Conservation (phyloP, 2,329 filamentous ascomycete species). For the Aureobasidium subglaciale region DNA sequence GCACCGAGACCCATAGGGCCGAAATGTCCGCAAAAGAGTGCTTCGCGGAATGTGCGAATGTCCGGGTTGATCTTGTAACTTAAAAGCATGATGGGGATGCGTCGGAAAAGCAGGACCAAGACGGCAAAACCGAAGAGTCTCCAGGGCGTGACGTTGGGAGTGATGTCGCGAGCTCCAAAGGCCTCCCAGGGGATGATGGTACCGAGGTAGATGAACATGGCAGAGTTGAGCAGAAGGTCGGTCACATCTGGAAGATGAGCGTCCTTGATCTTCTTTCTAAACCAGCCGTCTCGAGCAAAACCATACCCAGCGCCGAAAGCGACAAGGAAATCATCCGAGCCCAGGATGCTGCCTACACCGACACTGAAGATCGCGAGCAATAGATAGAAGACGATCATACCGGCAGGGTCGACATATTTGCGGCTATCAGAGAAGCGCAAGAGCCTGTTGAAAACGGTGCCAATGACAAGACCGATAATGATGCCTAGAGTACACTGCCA, state of each 20-base stretch:
- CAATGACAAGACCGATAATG: slow-evolving; percentile 41
- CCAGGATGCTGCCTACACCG: slow-evolving; percentile 45
- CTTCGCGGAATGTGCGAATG: slow-evolving; percentile 45
- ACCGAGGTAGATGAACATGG: slow-evolving; percentile 52
- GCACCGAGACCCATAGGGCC: slow-evolving; percentile 52
- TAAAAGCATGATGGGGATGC: slow-evolving; percentile 45
- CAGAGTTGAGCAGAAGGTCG: slow-evolving; percentile 49
- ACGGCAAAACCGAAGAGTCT: slow-evolving; percentile 40
- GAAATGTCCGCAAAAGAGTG: slow-evolving; percentile 50
- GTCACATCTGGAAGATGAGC: slow-evolving; percentile 44
- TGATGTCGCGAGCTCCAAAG: slow-evolving; percentile 35
- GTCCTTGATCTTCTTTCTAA: slow-evolving; percentile 39
- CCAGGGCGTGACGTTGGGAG: slow-evolving; percentile 33
- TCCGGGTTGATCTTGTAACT: slow-evolving; percentile 43
- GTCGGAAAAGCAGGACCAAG: slow-evolving; percentile 45
- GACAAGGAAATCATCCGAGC: slow-evolving; percentile 50
- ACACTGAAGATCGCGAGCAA: slow-evolving; percentile 47
- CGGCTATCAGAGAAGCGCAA: slow-evolving; percentile 41
- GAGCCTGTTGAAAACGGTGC: slow-evolving; percentile 40
- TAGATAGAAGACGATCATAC: slow-evolving; percentile 50
- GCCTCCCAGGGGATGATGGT: slow-evolving; percentile 46
- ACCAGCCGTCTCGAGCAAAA: slow-evolving; percentile 50
- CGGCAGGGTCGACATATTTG: slow-evolving; percentile 42
- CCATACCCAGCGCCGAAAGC: slow-evolving; percentile 50
- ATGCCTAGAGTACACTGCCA: slow-evolving; percentile 49